A percentile compares a stretch with the other conserved stretches of the same genome.
Evolutionary conservation across 129 eudicot species (phyloP).

Genomic region (Flaveria sonorensis): DNA sequence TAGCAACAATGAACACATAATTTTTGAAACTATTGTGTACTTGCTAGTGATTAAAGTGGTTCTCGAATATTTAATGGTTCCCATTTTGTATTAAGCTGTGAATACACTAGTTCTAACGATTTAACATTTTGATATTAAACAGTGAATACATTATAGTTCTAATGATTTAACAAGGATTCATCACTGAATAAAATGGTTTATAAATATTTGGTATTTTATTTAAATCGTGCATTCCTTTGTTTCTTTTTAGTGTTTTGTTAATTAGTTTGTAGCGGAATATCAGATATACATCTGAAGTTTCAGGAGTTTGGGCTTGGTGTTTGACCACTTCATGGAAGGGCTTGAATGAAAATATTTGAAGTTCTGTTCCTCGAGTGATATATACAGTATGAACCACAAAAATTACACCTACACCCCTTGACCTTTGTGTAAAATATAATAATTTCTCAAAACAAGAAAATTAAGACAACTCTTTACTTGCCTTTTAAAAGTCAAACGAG

Average conservation of each 20-base stretch:
- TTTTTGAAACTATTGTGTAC: no score
- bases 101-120: not conserved
- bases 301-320: not conserved
- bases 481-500: slow-evolving; percentile 35
- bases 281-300: not conserved
- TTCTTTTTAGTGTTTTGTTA: not conserved
- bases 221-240: not conserved
- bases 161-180: not conserved
- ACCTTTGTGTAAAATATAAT: slow-evolving; percentile 18
- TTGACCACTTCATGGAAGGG: not conserved
- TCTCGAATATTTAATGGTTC: not conserved
- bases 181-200: not conserved
- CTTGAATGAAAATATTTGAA: not conserved
- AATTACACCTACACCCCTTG: slow-evolving; percentile 31
- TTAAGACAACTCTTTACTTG: slow-evolving; percentile 13
- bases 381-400: not conserved
- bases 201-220: not conserved
- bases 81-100: not conserved
- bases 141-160: not conserved
- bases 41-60: not conserved
- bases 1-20: no score
- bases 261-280: slow-evolving; percentile 1
- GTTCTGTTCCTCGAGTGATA: not conserved
- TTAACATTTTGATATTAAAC: no score
- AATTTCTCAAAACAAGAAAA: not conserved